These are phyloP conservation scores for Nectriaceae sp. DNA, from an alignment of 2,329 filamentous ascomycete genomes.

Conservation along the genomic window DNA sequence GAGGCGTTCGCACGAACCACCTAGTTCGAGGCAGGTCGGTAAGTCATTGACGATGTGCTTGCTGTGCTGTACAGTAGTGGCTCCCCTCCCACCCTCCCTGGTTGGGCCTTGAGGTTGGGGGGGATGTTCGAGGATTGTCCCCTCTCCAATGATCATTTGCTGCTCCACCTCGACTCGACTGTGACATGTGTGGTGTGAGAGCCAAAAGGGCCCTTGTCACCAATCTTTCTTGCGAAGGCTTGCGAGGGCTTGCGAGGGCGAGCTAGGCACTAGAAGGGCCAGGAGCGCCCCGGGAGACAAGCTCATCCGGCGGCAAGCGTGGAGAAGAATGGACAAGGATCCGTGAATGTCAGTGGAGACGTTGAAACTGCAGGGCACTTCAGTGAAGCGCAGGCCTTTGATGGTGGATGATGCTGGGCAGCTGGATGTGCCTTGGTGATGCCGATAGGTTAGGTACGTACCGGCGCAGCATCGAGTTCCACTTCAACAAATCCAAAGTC, in stretches of 20 bases:
- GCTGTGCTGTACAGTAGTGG: slow-evolving; percentile 4
- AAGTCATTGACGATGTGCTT: slow-evolving; percentile 21
- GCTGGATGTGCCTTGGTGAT: neutral
- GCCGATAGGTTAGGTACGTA: slow-evolving; percentile 6
- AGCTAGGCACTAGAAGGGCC: slow-evolving; percentile 13
- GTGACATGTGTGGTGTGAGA: slow-evolving; percentile 18
- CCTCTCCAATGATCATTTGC: neutral
- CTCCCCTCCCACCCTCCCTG: neutral
- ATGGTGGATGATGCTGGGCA: slow-evolving; percentile 1
- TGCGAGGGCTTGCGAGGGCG: slow-evolving; percentile 9
- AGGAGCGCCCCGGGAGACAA: slow-evolving; percentile 22
- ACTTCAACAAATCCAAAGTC: slow-evolving; percentile 4
- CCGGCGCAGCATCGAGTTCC: slow-evolving; percentile 9
- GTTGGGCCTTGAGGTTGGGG: no score
- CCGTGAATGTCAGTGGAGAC: neutral
- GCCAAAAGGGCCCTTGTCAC: slow-evolving; percentile 10
- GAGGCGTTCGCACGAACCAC: slow-evolving; percentile 28
- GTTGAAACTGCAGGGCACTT: neutral
- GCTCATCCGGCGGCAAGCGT: slow-evolving; percentile 24
- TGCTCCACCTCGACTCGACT: neutral
- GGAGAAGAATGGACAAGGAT: slow-evolving; percentile 12
- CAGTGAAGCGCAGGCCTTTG: neutral
- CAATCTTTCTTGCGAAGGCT: slow-evolving; percentile 12
- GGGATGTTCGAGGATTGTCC: no score
- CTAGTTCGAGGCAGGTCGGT: slow-evolving; percentile 27